These are phyloP conservation scores for Nevesoporus exiguus DNA, from an alignment of 768 basidiomycete genomes.

Conservation along the genomic window DNA sequence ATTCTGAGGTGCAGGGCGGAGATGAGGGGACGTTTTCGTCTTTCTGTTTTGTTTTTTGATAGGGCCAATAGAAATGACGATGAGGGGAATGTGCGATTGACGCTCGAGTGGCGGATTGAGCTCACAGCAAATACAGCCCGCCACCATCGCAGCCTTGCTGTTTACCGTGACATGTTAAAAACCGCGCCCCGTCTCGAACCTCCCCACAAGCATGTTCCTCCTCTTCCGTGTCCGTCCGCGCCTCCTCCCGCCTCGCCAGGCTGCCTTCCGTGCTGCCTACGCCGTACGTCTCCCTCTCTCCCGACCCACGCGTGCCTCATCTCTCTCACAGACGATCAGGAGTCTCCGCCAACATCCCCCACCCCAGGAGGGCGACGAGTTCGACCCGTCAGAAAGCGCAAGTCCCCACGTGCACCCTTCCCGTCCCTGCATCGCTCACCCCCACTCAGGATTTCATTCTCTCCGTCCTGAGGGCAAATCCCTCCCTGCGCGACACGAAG, in stretches of 20 bases:
- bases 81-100: slow-evolving; percentile 22
- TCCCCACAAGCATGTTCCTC: slow-evolving; percentile 21
- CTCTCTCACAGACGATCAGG: slow-evolving; percentile 25
- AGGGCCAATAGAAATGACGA: neutral
- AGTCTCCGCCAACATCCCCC: slow-evolving; percentile 24
- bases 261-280: slow-evolving; percentile 50
- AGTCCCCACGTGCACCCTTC: slow-evolving; percentile 12
- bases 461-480: slow-evolving; percentile 89
- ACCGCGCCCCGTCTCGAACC: neutral
- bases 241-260: slow-evolving; percentile 34
- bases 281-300: slow-evolving; percentile 40
- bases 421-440: slow-evolving; percentile 9
- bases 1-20: slow-evolving; percentile 16
- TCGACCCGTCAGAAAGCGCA: slow-evolving; percentile 48
- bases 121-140: slow-evolving; percentile 30
- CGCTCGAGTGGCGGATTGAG: slow-evolving; percentile 25
- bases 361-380: slow-evolving; percentile 22
- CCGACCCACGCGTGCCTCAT: slow-evolving; percentile 15
- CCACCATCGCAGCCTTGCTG: slow-evolving; percentile 11
- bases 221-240: slow-evolving; percentile 15
- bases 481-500: slow-evolving; percentile 85
- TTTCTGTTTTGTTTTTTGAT: neutral
- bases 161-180: slow-evolving; percentile 23
- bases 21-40: neutral
- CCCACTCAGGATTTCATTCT: slow-evolving; percentile 84